Conservation (phyloP, 2,329 filamentous ascomycete genomes). For the Knoxdaviesia capensis region DNA sequence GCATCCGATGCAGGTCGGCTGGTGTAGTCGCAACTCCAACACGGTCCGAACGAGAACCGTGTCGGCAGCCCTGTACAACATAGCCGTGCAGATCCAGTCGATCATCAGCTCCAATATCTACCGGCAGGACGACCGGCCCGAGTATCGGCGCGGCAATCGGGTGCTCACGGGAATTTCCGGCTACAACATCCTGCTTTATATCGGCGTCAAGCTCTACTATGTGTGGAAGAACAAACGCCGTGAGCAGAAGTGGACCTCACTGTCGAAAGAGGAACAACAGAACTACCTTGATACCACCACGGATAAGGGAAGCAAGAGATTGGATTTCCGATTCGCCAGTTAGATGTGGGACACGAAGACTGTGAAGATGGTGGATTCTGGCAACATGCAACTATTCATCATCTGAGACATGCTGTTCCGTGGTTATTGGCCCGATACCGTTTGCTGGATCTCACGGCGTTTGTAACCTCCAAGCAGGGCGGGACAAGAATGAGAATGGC, state of each 20-base stretch:
- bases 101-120: constrained; percentile 27
- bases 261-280: constrained; percentile 5
- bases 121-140: constrained; percentile 21
- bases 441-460: no score
- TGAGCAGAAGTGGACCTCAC: constrained; percentile 3
- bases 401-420: no score
- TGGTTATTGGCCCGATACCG: no score
- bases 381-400: no score
- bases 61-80: constrained; percentile 27
- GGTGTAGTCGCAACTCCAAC: constrained; percentile 36
- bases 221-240: constrained; percentile 15
- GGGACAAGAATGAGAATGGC: no score
- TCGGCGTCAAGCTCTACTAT: constrained; percentile 17
- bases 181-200: constrained; percentile 15
- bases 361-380: not conserved
- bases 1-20: constrained; percentile 26
- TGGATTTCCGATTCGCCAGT: constrained; percentile 7
- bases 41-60: constrained; percentile 41
- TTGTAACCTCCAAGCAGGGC: no score
- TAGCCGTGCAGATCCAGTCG: constrained; percentile 24
- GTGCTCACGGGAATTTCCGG: constrained; percentile 8
- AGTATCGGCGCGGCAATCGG: constrained; percentile 23
- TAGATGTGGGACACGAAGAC: constrained; percentile 1
- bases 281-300: constrained; percentile 5
- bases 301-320: constrained; percentile 6